Evolutionary conservation across 257 asterid species (phyloP).

Genomic region (Handroanthus guayacan): DNA sequence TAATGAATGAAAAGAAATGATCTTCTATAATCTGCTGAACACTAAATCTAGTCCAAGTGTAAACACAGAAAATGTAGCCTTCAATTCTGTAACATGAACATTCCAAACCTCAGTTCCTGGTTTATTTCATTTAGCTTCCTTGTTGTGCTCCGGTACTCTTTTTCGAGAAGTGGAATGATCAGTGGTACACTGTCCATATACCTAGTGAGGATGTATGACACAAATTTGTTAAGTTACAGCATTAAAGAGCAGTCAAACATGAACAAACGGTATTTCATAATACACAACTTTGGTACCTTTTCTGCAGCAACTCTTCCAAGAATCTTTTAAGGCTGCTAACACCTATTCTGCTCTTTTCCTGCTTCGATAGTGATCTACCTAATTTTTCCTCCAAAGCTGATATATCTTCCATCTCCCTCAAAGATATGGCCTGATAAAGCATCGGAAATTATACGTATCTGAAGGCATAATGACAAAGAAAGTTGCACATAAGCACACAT

Average conservation of each 20-base stretch:
- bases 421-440: conserved; percentile 71
- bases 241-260: conserved; percentile 31
- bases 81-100: conserved; percentile 14
- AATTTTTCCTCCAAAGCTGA: conserved; percentile 88
- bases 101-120: conserved; percentile 84
- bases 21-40: no score
- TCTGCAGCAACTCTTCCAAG: conserved; percentile 89
- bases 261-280: conserved; percentile 11
- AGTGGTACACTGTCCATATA: conserved; percentile 91
- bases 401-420: conserved; percentile 84
- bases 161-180: conserved; percentile 94
- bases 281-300: conserved; percentile 54
- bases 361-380: conserved; percentile 83
- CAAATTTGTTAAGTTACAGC: conserved; percentile 36
- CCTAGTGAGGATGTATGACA: conserved; percentile 47
- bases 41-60: conserved; percentile 18
- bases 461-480: conserved; percentile 28
- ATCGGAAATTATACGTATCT: conserved; percentile 18
- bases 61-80: conserved; percentile 9
- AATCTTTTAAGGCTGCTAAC: conserved; percentile 90
- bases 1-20: conserved; percentile 16
- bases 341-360: conserved; percentile 89
- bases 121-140: conserved; percentile 84
- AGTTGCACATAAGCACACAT: conserved; percentile 4
- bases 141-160: conserved; percentile 77